Conservation (phyloP, 2,329 filamentous ascomycete species). For the Aspergillus sp. region DNA sequence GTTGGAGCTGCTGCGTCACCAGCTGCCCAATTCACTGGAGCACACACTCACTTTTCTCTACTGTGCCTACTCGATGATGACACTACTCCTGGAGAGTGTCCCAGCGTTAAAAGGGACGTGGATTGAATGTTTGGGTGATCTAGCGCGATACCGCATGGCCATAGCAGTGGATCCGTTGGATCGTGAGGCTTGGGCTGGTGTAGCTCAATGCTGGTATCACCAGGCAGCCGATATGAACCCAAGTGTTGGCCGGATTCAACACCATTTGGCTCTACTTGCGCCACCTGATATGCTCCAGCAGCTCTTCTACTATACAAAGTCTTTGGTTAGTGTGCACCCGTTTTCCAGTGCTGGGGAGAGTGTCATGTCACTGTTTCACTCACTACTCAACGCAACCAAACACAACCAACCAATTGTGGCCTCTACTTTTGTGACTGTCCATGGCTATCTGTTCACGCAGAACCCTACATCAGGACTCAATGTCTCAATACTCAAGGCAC, state of each 20-base stretch:
- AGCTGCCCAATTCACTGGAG: slow-evolving; percentile 67
- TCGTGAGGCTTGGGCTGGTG: slow-evolving; percentile 70
- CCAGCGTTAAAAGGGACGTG: slow-evolving; percentile 77
- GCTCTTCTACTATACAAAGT: slow-evolving; percentile 51
- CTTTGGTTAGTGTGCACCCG: slow-evolving; percentile 46
- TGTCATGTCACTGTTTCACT: slow-evolving; percentile 48
- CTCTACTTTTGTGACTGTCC: too few relatives aligned
- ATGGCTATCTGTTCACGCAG: too few relatives aligned
- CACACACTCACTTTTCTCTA: slow-evolving; percentile 92
- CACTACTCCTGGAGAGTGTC: slow-evolving; percentile 71
- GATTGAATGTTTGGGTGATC: slow-evolving; percentile 85
- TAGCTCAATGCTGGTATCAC: slow-evolving; percentile 75
- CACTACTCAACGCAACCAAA: slow-evolving; percentile 37
- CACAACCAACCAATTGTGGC: slow-evolving; percentile 20
- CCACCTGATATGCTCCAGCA: slow-evolving; percentile 50
- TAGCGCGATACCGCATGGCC: slow-evolving; percentile 80
- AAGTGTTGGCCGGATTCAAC: slow-evolving; percentile 69
- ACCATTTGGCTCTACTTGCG: slow-evolving; percentile 68
- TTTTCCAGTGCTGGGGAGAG: slow-evolving; percentile 51
- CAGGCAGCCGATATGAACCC: slow-evolving; percentile 71
- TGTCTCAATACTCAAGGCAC: too few relatives aligned
- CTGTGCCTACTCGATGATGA: slow-evolving; percentile 5
- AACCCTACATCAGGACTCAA: too few relatives aligned
- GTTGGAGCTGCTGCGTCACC: slow-evolving; percentile 62
- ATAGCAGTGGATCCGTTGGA: slow-evolving; percentile 74